Base-by-base conservation (phyloP, 2,329 filamentous ascomycete species). In the Teratosphaeria viscida region DNA sequence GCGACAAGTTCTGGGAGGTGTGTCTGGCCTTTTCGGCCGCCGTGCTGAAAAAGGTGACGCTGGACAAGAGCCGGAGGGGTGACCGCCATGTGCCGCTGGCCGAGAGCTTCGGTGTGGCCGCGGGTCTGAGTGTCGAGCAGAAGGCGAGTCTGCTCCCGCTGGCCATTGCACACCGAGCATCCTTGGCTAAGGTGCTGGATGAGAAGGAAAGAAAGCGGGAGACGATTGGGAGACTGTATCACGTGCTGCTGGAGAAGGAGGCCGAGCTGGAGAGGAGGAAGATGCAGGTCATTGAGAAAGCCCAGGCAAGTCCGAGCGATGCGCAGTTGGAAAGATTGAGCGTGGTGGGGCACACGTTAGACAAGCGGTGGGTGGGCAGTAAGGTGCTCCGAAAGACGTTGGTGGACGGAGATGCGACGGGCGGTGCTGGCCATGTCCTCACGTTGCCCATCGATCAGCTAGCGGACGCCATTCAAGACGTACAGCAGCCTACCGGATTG, bases 1-100 rank as follows among this genome's bases (percentile, higher is more conserved):
- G 92, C 5, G 91, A 96, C 58, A 86, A 90, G 63, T 83, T 97
- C 58, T 91, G 92, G 71, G 94, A 99, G 70, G 77, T 96, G 1
- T 79, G 97, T 32, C 85, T 90, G 2, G 80, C 85, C 0, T 95
- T 99, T 68, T 96, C 92, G 1, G 89, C 88, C 14, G 83, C 85
- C 0, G 91, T 96, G 0, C 73, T 97, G 62, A 88, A 88, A 69
- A 90, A 87, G 68, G 64, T 47, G 70, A 77, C 57, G n/a, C 55
- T 66, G 56, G 76, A 77, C 49, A 79, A 82, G 14, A 81, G 82
- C 0, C 57, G 58, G 8, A 60, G 54, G 19, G 27, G 62, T 12
- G 65, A 59, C 19, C 60, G 56, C 37, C 23, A 19, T 19, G 43
- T 49, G n/a, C 67, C 72, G 2, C 64, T 87, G 79, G 73, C 79